These are phyloP conservation scores for Paraglomus brasilianum DNA, from an alignment of 192 early-diverging fungal species.

Conservation along the genomic window DNA sequence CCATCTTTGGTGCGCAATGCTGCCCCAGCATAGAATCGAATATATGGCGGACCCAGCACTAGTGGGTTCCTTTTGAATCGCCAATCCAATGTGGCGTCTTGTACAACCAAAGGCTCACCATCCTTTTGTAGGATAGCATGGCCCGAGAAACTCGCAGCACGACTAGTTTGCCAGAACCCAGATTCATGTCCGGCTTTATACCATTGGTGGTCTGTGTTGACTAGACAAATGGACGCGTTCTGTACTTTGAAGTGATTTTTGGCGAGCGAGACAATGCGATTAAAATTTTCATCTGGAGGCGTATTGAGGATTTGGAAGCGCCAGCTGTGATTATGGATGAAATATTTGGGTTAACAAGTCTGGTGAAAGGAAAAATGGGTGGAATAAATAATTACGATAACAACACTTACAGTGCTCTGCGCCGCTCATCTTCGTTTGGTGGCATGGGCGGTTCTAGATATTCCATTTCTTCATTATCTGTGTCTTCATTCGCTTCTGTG, in stretches of 20 bases:
- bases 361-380: too few relatives aligned
- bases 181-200: slow-evolving; percentile 26
- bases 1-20: slow-evolving; percentile 42
- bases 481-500: not conserved
- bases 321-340: not conserved
- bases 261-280: slow-evolving; percentile 19
- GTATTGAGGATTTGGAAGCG: slow-evolving; percentile 26
- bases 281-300: slow-evolving; percentile 31
- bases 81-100: slow-evolving; percentile 46
- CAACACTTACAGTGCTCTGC: not conserved
- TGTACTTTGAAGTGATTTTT: slow-evolving; percentile 22
- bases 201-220: slow-evolving; percentile 29
- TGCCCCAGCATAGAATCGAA: slow-evolving; percentile 53
- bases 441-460: slow-evolving; percentile 6
- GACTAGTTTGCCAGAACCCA: not conserved
- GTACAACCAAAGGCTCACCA: slow-evolving; percentile 38
- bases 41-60: slow-evolving; percentile 34
- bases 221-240: slow-evolving; percentile 21
- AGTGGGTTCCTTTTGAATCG: slow-evolving; percentile 47
- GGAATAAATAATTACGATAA: too few relatives aligned
- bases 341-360: too few relatives aligned
- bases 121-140: slow-evolving; percentile 37
- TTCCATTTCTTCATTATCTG: not conserved
- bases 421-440: slow-evolving; percentile 13
- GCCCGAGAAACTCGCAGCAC: slow-evolving; percentile 34